Evolutionary conservation across 139 green algal genomes (phyloP), one percentile per base, ranked within the genome.

Genomic region (Ettlia oleoabundans): DNA sequence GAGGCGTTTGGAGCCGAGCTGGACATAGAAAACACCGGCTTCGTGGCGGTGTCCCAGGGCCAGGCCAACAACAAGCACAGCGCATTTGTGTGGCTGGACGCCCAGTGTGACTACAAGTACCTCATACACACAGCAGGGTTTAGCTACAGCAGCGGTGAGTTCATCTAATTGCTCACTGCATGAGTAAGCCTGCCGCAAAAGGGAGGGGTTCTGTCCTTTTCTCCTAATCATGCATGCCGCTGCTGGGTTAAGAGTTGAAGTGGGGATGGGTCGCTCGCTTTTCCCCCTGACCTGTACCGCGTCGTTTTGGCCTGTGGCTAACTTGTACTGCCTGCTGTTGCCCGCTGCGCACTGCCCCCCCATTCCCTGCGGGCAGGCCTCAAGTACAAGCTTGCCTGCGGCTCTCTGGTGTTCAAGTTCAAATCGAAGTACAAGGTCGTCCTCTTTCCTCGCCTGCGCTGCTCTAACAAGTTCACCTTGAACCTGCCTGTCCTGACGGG

Each of bases 311-410:
- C n/a, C n/a, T n/a, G n/a, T n/a, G n/a, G n/a, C n/a, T n/a, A n/a
- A n/a, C n/a, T n/a, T n/a, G n/a, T 80, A 2, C 6, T 26, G 19
- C 6, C 15, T 62, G 38, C 24, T 32, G 64, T 24, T 43, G 32
- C 64, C 35, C 8, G 32, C 13, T 28, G 30, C 40, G 3, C 7
- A 2, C 72, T 67, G 3, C 43, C 24, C n/a, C 38, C 26, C 21
- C n/a, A n/a, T n/a, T 40, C 68, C 10, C 8, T 8, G 18, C 69
- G 22, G 52, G 55, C 84, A 84, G 85, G 71, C 24, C 76, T 89
- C 37, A 89, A 89, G 73, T 80, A 89, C 80, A 82, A 83, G 51
- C 51, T 89, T 55, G 85, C 85, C 61, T 89, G 85, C 42, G 85
- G 65, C 21, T 76, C 47, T 9, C 26, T 89, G 24, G 85, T 89